Evolutionary conservation across 2,329 filamentous ascomycete species (phyloP).

Genomic region (Exophiala dermatitidis): DNA sequence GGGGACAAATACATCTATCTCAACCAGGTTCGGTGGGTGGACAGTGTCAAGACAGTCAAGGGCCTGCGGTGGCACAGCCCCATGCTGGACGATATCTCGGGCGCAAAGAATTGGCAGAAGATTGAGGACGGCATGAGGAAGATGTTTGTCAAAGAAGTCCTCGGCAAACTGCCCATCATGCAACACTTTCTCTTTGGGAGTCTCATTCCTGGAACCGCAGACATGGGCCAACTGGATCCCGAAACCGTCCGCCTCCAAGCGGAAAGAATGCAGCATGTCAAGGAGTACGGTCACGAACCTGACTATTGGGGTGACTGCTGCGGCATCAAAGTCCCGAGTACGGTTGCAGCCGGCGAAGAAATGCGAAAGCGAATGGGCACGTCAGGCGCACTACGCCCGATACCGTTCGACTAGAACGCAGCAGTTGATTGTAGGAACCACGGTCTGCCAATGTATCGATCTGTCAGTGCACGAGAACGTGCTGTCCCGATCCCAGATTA

Average conservation of each 20-base stretch:
- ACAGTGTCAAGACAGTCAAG: constrained; percentile 91
- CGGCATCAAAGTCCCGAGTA: constrained; percentile 93
- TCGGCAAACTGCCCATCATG: constrained; percentile 93
- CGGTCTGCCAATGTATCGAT: neutral
- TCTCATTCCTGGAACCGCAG: constrained; percentile 69
- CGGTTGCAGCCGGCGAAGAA: constrained; percentile 82
- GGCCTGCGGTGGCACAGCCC: constrained; percentile 93
- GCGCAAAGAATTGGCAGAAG: constrained; percentile 82
- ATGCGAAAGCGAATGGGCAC: constrained; percentile 63
- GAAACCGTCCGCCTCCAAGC: constrained; percentile 39
- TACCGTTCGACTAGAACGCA: constrained; percentile 40
- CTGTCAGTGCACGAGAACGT: too few species aligned
- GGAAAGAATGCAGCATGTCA: constrained; percentile 60
- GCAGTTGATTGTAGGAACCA: neutral
- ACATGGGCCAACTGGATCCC: constrained; percentile 59
- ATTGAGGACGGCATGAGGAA: constrained; percentile 91
- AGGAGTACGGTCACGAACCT: constrained; percentile 54
- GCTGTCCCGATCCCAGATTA: too few species aligned
- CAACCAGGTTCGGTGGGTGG: constrained; percentile 87
- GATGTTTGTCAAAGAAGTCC: constrained; percentile 91
- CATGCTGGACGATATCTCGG: constrained; percentile 96
- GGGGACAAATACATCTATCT: constrained; percentile 79
- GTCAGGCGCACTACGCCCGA: constrained; percentile 56
- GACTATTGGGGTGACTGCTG: constrained; percentile 88
- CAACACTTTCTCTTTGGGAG: constrained; percentile 95